Evolutionary conservation across 345 rosid species (phyloP).

Genomic region (Viola odorata): DNA sequence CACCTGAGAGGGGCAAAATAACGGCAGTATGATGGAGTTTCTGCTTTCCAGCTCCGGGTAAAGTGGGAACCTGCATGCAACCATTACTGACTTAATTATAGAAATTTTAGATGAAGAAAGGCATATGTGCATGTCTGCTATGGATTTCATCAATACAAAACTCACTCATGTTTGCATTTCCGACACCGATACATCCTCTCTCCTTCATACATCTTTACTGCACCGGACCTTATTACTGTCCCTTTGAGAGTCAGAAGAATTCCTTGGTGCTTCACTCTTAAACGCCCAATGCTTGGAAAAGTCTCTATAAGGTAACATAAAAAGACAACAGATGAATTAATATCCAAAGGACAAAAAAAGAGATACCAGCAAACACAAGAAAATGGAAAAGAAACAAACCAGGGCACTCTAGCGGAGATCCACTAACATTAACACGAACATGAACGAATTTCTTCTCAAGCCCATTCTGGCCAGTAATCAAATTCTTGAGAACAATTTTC

Average conservation of each 20-base stretch:
- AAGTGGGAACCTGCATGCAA: constrained; percentile 60
- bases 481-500: constrained; percentile 51
- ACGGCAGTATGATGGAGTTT: constrained; percentile 67
- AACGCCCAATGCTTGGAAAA: constrained; percentile 74
- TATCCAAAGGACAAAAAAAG: constrained; percentile 1
- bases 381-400: constrained; percentile 30
- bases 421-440: constrained; percentile 66
- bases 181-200: constrained; percentile 73
- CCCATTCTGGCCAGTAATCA: constrained; percentile 45
- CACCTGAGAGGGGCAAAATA: constrained; percentile 88
- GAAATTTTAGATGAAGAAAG: not conserved
- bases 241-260: constrained; percentile 80
- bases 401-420: constrained; percentile 78
- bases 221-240: constrained; percentile 81
- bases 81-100: constrained; percentile 17
- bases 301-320: constrained; percentile 34
- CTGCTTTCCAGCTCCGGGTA: constrained; percentile 87
- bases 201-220: constrained; percentile 91
- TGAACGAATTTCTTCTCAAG: constrained; percentile 70
- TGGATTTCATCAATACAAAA: constrained; percentile 2
- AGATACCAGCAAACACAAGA: not conserved
- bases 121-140: not conserved
- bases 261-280: constrained; percentile 82
- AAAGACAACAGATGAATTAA: not conserved
- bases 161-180: constrained; percentile 73